Conservation (phyloP, 805 yeast genomes). For the Yamadazyma phyllophila region DNA sequence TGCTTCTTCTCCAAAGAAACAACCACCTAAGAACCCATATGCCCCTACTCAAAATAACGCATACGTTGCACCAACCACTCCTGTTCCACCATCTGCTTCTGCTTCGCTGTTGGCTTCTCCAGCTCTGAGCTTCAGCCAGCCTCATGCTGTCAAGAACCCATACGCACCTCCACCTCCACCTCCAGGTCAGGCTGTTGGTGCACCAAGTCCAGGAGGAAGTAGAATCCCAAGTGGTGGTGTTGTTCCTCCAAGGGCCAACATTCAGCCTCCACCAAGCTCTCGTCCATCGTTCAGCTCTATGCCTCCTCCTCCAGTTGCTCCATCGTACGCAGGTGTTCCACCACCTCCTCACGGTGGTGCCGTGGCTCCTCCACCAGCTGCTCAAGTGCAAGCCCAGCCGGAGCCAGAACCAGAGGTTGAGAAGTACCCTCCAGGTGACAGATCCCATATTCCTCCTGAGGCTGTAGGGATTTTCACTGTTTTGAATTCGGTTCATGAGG, state of each 20-base stretch:
- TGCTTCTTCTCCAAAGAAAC: slow-evolving; percentile 11
- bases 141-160: slow-evolving; percentile 12
- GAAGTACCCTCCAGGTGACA: slow-evolving; percentile 60
- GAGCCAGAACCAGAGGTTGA: slow-evolving; percentile 12
- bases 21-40: slow-evolving; percentile 11
- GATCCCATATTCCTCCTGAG: slow-evolving; percentile 61
- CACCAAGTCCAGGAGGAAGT: slow-evolving; percentile 5
- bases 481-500: slow-evolving; percentile 53
- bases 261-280: slow-evolving; percentile 14
- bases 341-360: slow-evolving; percentile 3
- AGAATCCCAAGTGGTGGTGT: slow-evolving; percentile 16
- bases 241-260: slow-evolving; percentile 12
- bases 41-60: slow-evolving; percentile 18
- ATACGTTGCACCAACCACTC: slow-evolving; percentile 12
- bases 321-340: slow-evolving; percentile 1
- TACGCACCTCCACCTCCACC: slow-evolving; percentile 14
- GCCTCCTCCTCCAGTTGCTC: slow-evolving; percentile 28
- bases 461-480: slow-evolving; percentile 58
- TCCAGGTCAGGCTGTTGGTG: background rate
- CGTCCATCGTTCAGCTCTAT: slow-evolving; percentile 8
- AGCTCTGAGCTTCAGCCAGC: background rate
- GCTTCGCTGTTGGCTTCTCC: slow-evolving; percentile 4
- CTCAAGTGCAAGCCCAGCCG: slow-evolving; percentile 18
- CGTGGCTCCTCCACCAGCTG: slow-evolving; percentile 12
- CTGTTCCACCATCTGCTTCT: slow-evolving; percentile 10